Base-by-base conservation (phyloP, 2,329 filamentous ascomycete genomes). In the Alternaria arbusti region DNA sequence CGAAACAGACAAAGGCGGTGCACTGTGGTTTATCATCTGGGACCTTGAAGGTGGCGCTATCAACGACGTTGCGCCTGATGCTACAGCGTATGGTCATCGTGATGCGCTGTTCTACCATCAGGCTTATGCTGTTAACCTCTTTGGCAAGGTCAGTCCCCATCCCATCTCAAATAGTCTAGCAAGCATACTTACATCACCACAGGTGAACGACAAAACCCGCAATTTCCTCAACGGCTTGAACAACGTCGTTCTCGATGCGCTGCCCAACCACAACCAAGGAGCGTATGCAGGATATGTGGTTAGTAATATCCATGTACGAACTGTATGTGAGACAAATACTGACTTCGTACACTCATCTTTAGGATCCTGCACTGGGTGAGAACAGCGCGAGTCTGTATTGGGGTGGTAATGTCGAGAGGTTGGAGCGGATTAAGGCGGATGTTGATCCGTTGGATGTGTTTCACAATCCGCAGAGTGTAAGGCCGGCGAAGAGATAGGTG, bases 281-380 rank as follows among this genome's bases (percentile, higher is more conserved):
- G 82, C 82, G 55, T 87, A 87, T 68, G 81, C 83, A 50, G 86
- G 86, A 65, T 87, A 87, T 58, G 82, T 84, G 23, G n/a, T n/a
- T n/a, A n/a, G n/a, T n/a, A n/a, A n/a, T n/a, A n/a, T n/a, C n/a
- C n/a, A n/a, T n/a, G 10, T 28, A 28, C 26, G 26, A 28, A 28
- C 10, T 28, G 26, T 10, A 28, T 28, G 26, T 28, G 26, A 28
- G 26, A 28, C 26, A 28, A 11, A 28, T 28, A 28, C 26, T 28
- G 26, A 28, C 26, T 28, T 28, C 26, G 26, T 28, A 28, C 26
- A 4, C 4, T 10, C 5, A 28, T 10, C 26, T 28, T 10, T 28
- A 4, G 3, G 85, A 87, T 72, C 80, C 83, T 1, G 79, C 77
- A 32, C 73, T 86, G 59, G 80, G 81, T 28, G 74, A 77, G 8